Evolutionary conservation across 2,329 filamentous ascomycete genomes (phyloP), one percentile per base, ranked within the genome.

Genomic region (Sporothrix luriei): DNA sequence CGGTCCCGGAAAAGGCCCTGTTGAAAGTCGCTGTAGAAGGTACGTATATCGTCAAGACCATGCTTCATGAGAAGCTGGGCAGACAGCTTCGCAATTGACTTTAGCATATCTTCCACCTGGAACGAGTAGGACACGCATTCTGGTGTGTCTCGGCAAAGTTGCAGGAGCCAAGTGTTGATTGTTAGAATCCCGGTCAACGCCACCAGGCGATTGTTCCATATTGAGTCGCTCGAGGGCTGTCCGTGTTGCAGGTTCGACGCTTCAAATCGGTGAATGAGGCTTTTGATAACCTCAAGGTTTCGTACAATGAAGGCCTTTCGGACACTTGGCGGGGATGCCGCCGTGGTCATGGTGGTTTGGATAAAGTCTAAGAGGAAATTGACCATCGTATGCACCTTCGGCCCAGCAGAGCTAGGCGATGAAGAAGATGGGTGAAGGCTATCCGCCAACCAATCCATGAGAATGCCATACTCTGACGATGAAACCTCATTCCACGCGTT

Each of bases 401-500:
- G 65, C n/a, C 26, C 61, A 0, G 66, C 19, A 3, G 46, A 38
- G 0, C 49, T 33, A 4, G 13, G 26, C 13, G 40, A 3, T 2
- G 38, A 14, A 2, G 43, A 3, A 7, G 43, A 1, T 7, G 68
- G 57, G 1, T 62, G 48, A 4, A 73, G 57, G 7, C 40, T 29
- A 21, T 74, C 73, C 0, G 71, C 76, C 43, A 90, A 78, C 76
- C 83, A 87, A 76, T 90, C 88, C 70, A 88, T 79, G n/a, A 88
- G 77, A 51, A 89, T 80, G 2, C 88, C 87, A 24, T 90, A 73
- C 73, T 90, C 87, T 3, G 87, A 89, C 1, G 88, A 89, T 2
- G 84, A 82, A 43, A 81, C 81, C 11, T 84, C 84, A 72, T 87
- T 79, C 88, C 88, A 90, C 2, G 73, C 59, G 9, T 81, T 82